Conservation (phyloP, 1,284 basidiomycete species). For the Neonothopanus nambi region DNA sequence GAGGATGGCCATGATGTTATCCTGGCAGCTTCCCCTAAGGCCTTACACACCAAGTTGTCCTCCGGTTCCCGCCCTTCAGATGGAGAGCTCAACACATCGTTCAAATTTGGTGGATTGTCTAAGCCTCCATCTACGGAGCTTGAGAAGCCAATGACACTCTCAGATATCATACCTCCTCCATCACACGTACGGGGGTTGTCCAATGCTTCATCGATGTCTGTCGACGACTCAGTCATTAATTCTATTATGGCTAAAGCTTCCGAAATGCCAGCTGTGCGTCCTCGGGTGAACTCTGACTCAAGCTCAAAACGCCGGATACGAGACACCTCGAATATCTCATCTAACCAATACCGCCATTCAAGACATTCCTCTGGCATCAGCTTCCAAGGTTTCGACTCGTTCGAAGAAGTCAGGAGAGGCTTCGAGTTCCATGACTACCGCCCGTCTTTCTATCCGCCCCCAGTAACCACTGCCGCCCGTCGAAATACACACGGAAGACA, state of each 20-base stretch:
- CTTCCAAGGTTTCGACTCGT: slow-evolving; percentile 71
- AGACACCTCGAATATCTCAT: slow-evolving; percentile 23
- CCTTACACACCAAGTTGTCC: slow-evolving; percentile 30
- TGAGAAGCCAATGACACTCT: slow-evolving; percentile 50
- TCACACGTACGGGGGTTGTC: slow-evolving; percentile 52
- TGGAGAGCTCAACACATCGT: slow-evolving; percentile 65
- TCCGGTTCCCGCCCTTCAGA: slow-evolving; percentile 53
- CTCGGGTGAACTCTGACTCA: slow-evolving; percentile 45
- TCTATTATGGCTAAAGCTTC: slow-evolving; percentile 57
- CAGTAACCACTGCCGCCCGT: slow-evolving; percentile 5
- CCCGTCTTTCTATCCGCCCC: slow-evolving; percentile 64
- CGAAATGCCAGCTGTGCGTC: slow-evolving; percentile 29
- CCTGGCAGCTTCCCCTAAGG: background rate
- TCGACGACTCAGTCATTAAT: slow-evolving; percentile 58
- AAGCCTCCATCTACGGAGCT: slow-evolving; percentile 24
- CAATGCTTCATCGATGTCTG: slow-evolving; percentile 40
- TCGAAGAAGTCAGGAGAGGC: slow-evolving; percentile 69
- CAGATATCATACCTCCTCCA: slow-evolving; percentile 72
- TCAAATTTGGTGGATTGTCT: slow-evolving; percentile 69
- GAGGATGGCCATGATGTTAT: slow-evolving; percentile 14
- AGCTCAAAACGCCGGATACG: slow-evolving; percentile 36
- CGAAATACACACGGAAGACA: slow-evolving; percentile 41
- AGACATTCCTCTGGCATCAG: slow-evolving; percentile 56
- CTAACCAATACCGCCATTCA: slow-evolving; percentile 37
- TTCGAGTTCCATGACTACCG: slow-evolving; percentile 69